These are phyloP conservation scores for Phytopythium vexans DNA, from an alignment of 352 stramenopile genomes.

Conservation along the genomic window DNA sequence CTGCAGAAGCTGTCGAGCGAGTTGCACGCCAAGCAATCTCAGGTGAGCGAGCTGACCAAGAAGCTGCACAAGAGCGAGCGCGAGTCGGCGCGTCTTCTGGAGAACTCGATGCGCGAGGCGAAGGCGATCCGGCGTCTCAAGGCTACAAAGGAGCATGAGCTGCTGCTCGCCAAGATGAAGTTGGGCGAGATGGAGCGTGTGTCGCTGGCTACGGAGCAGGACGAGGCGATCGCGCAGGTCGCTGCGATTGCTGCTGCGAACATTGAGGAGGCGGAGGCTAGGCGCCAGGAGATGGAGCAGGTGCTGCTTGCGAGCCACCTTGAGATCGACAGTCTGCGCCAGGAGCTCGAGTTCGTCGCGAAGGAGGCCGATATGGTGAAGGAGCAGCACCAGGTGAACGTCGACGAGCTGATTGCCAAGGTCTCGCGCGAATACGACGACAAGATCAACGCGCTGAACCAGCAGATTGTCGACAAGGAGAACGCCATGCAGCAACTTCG, in stretches of 20 bases:
- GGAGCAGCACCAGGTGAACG: slow-evolving; percentile 29
- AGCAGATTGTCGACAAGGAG: slow-evolving; percentile 43
- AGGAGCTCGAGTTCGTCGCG: slow-evolving; percentile 43
- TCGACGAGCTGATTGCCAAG: slow-evolving; percentile 37
- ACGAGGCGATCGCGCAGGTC: slow-evolving; percentile 24
- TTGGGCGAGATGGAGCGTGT: slow-evolving; percentile 62
- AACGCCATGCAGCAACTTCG: slow-evolving; percentile 33
- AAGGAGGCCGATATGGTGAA: slow-evolving; percentile 31
- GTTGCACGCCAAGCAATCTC: slow-evolving; percentile 54
- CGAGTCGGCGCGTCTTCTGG: slow-evolving; percentile 34
- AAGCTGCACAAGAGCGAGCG: slow-evolving; percentile 57
- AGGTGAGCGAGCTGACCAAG: slow-evolving; percentile 53
- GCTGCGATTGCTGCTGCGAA: slow-evolving; percentile 23
- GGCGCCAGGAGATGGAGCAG: slow-evolving; percentile 47
- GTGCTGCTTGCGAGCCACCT: slow-evolving; percentile 45
- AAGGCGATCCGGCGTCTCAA: slow-evolving; percentile 46
- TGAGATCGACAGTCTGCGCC: slow-evolving; percentile 54
- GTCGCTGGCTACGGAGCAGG: slow-evolving; percentile 19
- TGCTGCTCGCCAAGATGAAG: slow-evolving; percentile 55
- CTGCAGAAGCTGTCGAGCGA: slow-evolving; percentile 50
- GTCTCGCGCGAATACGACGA: slow-evolving; percentile 47
- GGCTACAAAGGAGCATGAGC: slow-evolving; percentile 61
- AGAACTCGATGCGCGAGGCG: slow-evolving; percentile 46
- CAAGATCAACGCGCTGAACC: slow-evolving; percentile 43
- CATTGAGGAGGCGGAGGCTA: slow-evolving; percentile 14